phyloP scores from a whole-genome alignment of 805 yeast genomes.

The Wickerhamiella australiensis region DNA sequence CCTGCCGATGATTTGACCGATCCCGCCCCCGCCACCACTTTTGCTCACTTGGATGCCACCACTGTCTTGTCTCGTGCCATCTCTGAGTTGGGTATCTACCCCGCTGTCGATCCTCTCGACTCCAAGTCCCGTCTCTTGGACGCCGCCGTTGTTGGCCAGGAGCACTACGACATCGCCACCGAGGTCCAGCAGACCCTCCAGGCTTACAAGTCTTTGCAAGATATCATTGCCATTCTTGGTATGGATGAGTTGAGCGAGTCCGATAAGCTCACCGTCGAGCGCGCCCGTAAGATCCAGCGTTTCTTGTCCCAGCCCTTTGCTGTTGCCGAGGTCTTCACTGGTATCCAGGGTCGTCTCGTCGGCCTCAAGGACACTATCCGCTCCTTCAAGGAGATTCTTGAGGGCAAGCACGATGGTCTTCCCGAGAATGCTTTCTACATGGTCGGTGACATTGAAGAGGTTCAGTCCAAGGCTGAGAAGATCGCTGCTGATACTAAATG shows the following conservation, averaged over 20 bases:
- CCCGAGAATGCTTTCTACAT: constrained; percentile 99
- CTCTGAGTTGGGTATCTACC: constrained; percentile 99
- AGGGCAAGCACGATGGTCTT: constrained; percentile 95
- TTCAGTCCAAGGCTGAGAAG: constrained; percentile 96
- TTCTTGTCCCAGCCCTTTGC: constrained; percentile 99
- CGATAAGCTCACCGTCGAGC: constrained; percentile 98
- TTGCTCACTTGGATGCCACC: constrained; percentile 99
- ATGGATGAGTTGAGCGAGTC: constrained; percentile 99
- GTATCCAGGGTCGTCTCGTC: constrained; percentile 96
- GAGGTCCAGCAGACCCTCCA: constrained; percentile 96
- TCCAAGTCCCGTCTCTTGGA: constrained; percentile 98
- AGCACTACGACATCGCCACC: constrained; percentile 94
- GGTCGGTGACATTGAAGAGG: constrained; percentile 99
- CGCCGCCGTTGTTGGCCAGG: constrained; percentile 94
- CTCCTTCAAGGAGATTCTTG: constrained; percentile 95
- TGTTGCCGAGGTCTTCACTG: constrained; percentile 99
- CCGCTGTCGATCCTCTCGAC: constrained; percentile 99
- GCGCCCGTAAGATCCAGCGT: constrained; percentile 99
- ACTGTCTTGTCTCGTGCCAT: constrained; percentile 99
- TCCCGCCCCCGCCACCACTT: constrained; percentile 99
- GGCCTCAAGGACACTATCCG: constrained; percentile 88
- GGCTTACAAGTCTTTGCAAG: constrained; percentile 99
- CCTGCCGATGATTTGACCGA: constrained; percentile 99
- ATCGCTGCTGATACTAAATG: constrained; percentile 63
- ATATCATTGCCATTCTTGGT: constrained; percentile 99